Evolutionary conservation across 768 basidiomycete genomes (phyloP).

Genomic region (Russula sp.): DNA sequence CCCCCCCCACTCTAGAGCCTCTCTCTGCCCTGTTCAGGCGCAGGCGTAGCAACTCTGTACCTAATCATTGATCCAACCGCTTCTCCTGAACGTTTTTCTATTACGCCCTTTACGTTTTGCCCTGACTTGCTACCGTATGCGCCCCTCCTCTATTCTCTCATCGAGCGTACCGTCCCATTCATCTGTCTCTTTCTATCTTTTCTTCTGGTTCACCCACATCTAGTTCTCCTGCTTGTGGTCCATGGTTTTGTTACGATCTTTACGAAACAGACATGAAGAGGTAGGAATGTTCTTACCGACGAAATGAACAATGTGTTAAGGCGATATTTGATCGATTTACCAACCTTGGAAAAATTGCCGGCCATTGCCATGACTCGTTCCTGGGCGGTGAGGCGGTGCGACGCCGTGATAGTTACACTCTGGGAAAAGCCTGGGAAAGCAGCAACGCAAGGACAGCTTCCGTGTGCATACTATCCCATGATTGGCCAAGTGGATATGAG

Average conservation of each 20-base stretch:
- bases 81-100: neutral
- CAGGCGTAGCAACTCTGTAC: neutral
- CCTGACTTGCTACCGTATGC: neutral
- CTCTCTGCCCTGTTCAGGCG: no score
- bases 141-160: neutral
- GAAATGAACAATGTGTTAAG: neutral
- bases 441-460: neutral
- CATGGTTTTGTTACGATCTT: constrained; percentile 1
- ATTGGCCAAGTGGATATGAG: constrained; percentile 1
- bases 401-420: no score
- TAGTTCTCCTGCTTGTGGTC: neutral
- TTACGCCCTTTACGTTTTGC: neutral
- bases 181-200: neutral
- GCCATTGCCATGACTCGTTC: neutral
- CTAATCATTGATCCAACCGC: neutral
- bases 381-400: neutral
- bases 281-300: neutral
- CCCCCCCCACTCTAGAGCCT: no score
- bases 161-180: neutral
- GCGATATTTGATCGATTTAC: no score
- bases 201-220: neutral
- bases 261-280: constrained; percentile 3
- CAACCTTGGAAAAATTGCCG: neutral
- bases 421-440: no score
- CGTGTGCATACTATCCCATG: neutral